A percentile compares a stretch with the other conserved stretches of the same genome.
phyloP scores from a whole-genome alignment of 805 yeast genomes.

The Saccharomycopsis microspora region DNA sequence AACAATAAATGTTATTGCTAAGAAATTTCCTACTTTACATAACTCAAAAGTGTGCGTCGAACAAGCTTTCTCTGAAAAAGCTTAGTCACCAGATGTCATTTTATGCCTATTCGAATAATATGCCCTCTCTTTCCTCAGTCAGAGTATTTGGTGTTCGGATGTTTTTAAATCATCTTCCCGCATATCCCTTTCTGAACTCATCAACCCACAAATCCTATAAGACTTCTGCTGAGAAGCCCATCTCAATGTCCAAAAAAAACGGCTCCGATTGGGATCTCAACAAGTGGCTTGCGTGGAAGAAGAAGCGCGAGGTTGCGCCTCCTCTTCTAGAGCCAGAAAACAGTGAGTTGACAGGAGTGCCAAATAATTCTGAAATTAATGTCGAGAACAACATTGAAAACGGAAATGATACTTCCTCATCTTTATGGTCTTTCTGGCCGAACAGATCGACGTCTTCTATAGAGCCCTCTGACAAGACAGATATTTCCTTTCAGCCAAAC shows the following conservation, averaged over 20 bases:
- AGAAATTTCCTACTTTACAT: too few relatives aligned
- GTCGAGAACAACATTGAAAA: background rate
- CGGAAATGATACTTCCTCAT: background rate
- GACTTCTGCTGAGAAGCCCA: too few relatives aligned
- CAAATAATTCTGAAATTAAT: background rate
- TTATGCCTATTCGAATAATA: too few relatives aligned
- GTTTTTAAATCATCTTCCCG: too few relatives aligned
- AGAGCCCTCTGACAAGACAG: background rate
- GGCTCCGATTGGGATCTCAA: background rate
- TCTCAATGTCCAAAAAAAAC: background rate
- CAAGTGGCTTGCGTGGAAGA: slow-evolving; percentile 1
- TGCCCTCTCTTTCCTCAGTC: too few relatives aligned
- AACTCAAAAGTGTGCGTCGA: too few relatives aligned
- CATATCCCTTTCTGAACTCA: too few relatives aligned
- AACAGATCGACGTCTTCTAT: slow-evolving; percentile 1
- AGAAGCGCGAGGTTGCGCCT: background rate
- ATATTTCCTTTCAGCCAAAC: slow-evolving; percentile 2
- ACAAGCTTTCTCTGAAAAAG: too few relatives aligned
- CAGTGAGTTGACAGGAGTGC: background rate
- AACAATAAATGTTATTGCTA: too few relatives aligned
- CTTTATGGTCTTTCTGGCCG: slow-evolving; percentile 4
- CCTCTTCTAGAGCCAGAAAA: background rate
- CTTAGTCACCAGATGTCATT: too few relatives aligned
- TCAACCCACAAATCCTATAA: too few relatives aligned
- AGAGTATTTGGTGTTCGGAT: too few relatives aligned